Evolutionary conservation across 2,329 filamentous ascomycete species (phyloP), one percentile per base, ranked within the genome.

Genomic region (Tolypocladium cylindrosporum): DNA sequence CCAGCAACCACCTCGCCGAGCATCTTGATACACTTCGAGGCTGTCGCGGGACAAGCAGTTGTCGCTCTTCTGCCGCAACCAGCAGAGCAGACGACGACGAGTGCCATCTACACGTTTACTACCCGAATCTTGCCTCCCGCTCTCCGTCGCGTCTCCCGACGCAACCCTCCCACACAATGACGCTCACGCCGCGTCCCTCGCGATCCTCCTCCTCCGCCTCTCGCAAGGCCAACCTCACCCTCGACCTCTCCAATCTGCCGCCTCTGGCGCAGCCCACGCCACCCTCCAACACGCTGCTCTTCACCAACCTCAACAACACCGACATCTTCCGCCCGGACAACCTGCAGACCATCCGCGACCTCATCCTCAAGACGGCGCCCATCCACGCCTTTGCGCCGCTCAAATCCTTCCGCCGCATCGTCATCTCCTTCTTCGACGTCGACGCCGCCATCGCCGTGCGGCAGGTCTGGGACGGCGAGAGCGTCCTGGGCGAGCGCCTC

Each of bases 241-340:
- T 94, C 67, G 89, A 93, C 69, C 82, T 93, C 52, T 88, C 87
- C 61, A 82, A 79, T 67, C 75, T 93, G 48, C 89, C 90, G 55
- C 82, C 87, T 41, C 78, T 90, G 57, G 77, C 79, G 48, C 81
- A 84, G 68, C 89, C 89, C n/a, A 85, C 88, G 34, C 83, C 86
- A 57, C 87, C 89, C 7, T 89, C 87, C 64, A 94, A 94, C 77
- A 94, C 90, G 0, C 85, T 94, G 58, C 84, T 94, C 67, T 87
- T 94, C 69, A 94, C 90, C 66, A 91, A 91, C 75, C 83, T 94
- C 60, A 77, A 86, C 68, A 83, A 90, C 63, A 75, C 79, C 59
- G 85, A 88, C 67, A 85, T 91, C 75, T 94, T 93, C 79, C 79
- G 83, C 59, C 79, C 88, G 21, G 81, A 87, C 61, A 91, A 90